These are phyloP conservation scores for Sporothrix brunneoviolacea DNA, from an alignment of 2,329 filamentous ascomycete species.

Conservation along the genomic window DNA sequence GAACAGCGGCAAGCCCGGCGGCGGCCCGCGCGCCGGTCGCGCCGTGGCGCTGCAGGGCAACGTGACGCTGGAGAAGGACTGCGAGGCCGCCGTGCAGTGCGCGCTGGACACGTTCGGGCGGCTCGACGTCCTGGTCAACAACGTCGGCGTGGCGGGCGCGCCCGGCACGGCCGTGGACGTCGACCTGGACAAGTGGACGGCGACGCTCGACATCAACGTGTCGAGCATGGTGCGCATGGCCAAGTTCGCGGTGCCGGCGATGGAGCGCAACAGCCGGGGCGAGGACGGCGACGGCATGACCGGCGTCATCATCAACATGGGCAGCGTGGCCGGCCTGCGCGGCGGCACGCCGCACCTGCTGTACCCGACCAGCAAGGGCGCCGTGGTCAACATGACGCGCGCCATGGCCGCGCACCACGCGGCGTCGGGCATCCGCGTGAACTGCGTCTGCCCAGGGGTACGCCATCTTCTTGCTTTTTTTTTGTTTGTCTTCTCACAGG, in stretches of 20 bases:
- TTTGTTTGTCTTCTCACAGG: background rate
- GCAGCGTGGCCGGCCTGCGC: constrained; percentile 50
- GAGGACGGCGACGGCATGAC: constrained; percentile 31
- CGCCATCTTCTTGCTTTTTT: background rate
- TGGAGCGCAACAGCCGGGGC: constrained; percentile 45
- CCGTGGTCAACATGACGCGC: constrained; percentile 44
- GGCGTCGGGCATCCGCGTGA: constrained; percentile 38
- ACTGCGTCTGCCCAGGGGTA: constrained; percentile 42
- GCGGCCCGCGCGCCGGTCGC: constrained; percentile 24
- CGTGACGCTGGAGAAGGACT: constrained; percentile 49
- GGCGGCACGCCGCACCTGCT: constrained; percentile 39
- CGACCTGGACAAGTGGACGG: constrained; percentile 51
- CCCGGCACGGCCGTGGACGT: constrained; percentile 53
- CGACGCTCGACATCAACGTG: constrained; percentile 55
- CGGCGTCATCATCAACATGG: constrained; percentile 53
- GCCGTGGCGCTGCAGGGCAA: constrained; percentile 42
- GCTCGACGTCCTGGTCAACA: constrained; percentile 58
- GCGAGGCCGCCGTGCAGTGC: constrained; percentile 33
- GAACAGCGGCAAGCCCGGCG: background rate
- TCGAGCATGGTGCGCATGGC: constrained; percentile 59
- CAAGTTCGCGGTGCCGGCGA: constrained; percentile 54
- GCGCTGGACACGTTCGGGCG: constrained; percentile 45
- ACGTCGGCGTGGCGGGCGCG: constrained; percentile 55
- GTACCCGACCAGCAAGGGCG: constrained; percentile 42
- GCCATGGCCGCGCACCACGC: constrained; percentile 46